Evolutionary conservation across 176 grass and related monocot species (phyloP), one percentile per base, ranked within the genome.

Genomic region (Zoysia japonica): DNA sequence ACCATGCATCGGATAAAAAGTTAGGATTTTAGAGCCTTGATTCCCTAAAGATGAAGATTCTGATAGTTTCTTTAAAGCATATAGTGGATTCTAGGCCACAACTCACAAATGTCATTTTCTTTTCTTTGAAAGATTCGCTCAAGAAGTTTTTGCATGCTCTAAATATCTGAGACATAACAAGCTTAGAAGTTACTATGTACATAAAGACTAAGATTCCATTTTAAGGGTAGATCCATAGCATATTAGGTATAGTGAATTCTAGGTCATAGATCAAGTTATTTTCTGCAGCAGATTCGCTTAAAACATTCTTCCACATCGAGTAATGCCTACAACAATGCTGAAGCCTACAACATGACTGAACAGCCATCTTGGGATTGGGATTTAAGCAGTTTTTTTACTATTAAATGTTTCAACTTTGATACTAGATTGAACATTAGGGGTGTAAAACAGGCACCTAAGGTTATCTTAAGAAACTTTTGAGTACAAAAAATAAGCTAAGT

Each of bases 31-130:
- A 74, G 16, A 75, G 17, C 12, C 40, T 61, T 80, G 9, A 9
- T 75, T 75, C n/a, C 70, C 36, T 45, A 61, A 14, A 44, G 70
- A 62, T 86, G n/a, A 42, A 51, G n/a, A 81, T 81, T 86, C 84
- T 6, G 19, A 16, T 2, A 52, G 17, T 68, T 61, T 36, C 20
- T 61, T 69, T 75, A 37, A 52, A 68, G 45, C 28, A 28, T 28
- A 28, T 28, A 28, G 28, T 28, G 28, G 28, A 28, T 28, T 28
- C 28, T 28, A 28, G 28, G 28, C 28, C 28, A 28, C 28, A 28
- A 0, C 28, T 28, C 28, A 28, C 28, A 28, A 28, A 28, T 28
- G 28, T 28, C 28, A 28, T 28, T 28, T 28, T 28, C 28, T 28
- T 28, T 28, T 28, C 0, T 28, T 28, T 28, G 28, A 28, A 28